phyloP scores from a whole-genome alignment of 2,329 filamentous ascomycete genomes.

The Zasmidium citrigriseum region DNA sequence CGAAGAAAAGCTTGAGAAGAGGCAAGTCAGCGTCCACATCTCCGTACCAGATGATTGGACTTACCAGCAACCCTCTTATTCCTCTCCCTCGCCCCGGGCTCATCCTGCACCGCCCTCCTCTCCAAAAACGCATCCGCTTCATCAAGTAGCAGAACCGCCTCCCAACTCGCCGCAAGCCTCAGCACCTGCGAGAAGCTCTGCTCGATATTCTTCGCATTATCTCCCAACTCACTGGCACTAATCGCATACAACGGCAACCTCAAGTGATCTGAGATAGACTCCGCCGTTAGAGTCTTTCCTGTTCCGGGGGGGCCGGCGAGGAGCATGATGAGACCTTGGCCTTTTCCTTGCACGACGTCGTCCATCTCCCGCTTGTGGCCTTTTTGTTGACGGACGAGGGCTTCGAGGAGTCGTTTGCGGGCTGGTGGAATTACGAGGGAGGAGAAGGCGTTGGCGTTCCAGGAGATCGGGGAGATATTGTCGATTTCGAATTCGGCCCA shows the following conservation, averaged over 20 bases:
- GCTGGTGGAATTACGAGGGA: constrained; percentile 17
- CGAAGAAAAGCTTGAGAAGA: constrained; percentile 39
- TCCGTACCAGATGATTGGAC: not conserved
- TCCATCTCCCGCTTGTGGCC: constrained; percentile 16
- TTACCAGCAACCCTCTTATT: constrained; percentile 26
- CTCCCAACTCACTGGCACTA: constrained; percentile 17
- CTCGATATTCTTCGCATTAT: constrained; percentile 23
- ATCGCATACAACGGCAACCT: constrained; percentile 12
- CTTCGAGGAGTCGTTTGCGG: constrained; percentile 21
- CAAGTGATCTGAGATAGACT: constrained; percentile 19
- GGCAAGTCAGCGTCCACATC: not conserved
- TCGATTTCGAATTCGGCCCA: constrained; percentile 24
- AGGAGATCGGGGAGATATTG: constrained; percentile 13
- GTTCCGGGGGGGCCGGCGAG: constrained; percentile 29
- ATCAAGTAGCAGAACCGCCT: constrained; percentile 40
- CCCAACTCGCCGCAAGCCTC: constrained; percentile 23
- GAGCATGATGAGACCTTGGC: constrained; percentile 26
- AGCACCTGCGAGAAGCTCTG: constrained; percentile 19
- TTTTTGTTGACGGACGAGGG: constrained; percentile 17
- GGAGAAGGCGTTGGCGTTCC: constrained; percentile 22
- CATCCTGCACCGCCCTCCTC: constrained; percentile 8
- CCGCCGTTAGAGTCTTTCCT: constrained; percentile 29
- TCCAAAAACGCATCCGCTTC: constrained; percentile 42
- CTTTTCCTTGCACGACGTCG: constrained; percentile 24
- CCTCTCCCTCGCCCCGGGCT: constrained; percentile 14